A percentile compares a stretch with the other conserved stretches of the same genome.
These are phyloP conservation scores for Monosporascus sp. DNA, from an alignment of 2,329 filamentous ascomycete genomes.

Conservation along the genomic window DNA sequence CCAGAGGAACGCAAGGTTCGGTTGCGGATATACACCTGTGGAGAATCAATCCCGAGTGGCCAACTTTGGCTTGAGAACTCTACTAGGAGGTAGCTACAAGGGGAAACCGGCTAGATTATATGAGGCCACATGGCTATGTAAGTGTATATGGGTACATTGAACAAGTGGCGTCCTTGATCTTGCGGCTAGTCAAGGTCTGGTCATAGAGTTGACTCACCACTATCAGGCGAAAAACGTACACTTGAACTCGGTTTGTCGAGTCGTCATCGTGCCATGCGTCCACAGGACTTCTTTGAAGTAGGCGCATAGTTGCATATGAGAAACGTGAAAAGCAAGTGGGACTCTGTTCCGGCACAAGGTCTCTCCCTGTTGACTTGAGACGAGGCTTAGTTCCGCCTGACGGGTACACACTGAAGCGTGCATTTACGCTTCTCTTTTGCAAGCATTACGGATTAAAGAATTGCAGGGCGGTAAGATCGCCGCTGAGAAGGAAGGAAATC, in stretches of 20 bases:
- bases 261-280: background rate
- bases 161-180: background rate
- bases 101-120: conserved; percentile 12
- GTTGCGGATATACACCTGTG: conserved; percentile 21
- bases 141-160: background rate
- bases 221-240: background rate
- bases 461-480: background rate
- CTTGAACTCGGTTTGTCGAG: background rate
- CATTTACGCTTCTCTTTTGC: background rate
- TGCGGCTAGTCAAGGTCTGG: background rate
- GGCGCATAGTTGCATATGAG: background rate
- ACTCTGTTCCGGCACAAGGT: background rate
- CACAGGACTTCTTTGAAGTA: background rate
- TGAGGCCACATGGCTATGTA: conserved; percentile 6
- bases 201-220: background rate
- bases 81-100: conserved; percentile 12
- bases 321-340: background rate
- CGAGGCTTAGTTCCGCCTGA: background rate
- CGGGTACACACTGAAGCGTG: background rate
- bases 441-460: background rate
- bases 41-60: conserved; percentile 23
- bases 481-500: background rate
- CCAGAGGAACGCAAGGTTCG: conserved; percentile 16
- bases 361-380: background rate
- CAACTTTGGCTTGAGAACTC: conserved; percentile 13